Conservation (phyloP, 2,329 filamentous ascomycete species). For the Penicillium paneum region DNA sequence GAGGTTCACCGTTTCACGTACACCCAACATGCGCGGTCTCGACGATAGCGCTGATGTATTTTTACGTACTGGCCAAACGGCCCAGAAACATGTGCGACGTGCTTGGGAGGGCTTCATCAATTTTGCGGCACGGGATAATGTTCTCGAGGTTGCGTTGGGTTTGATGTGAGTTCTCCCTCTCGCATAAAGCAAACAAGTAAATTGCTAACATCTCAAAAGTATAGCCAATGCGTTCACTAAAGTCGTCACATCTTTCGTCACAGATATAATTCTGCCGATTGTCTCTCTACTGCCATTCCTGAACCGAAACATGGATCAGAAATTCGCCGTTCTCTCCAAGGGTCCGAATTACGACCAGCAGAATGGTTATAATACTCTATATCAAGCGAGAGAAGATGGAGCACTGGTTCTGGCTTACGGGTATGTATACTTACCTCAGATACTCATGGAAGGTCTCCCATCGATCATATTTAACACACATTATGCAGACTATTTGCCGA, state of each 20-base stretch:
- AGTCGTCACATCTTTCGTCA: slow-evolving; percentile 69
- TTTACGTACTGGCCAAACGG: slow-evolving; percentile 38
- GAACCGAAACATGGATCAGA: slow-evolving; percentile 69
- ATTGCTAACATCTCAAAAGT: slow-evolving; percentile 27
- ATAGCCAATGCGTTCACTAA: slow-evolving; percentile 69
- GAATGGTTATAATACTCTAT: slow-evolving; percentile 65
- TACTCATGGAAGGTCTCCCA: neutral
- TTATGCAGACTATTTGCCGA: slow-evolving; percentile 23
- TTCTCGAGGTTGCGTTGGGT: slow-evolving; percentile 71
- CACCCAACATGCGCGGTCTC: slow-evolving; percentile 27
- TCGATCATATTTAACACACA: neutral
- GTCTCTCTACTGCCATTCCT: slow-evolving; percentile 67
- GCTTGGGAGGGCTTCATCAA: slow-evolving; percentile 65
- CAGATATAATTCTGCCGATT: slow-evolving; percentile 66
- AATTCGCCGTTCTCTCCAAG: slow-evolving; percentile 63
- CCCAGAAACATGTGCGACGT: slow-evolving; percentile 47
- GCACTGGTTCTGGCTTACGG: slow-evolving; percentile 71
- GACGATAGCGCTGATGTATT: slow-evolving; percentile 31
- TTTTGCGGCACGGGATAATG: slow-evolving; percentile 71
- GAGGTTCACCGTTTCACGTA: neutral
- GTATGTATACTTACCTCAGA: slow-evolving; percentile 37
- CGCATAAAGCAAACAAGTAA: neutral
- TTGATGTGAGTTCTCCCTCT: slow-evolving; percentile 55
- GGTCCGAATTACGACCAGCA: slow-evolving; percentile 54
- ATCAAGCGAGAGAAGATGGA: slow-evolving; percentile 66